Evolutionary conservation across 176 grass and related monocot species (phyloP).

Genomic region (Pontederia paniculata): DNA sequence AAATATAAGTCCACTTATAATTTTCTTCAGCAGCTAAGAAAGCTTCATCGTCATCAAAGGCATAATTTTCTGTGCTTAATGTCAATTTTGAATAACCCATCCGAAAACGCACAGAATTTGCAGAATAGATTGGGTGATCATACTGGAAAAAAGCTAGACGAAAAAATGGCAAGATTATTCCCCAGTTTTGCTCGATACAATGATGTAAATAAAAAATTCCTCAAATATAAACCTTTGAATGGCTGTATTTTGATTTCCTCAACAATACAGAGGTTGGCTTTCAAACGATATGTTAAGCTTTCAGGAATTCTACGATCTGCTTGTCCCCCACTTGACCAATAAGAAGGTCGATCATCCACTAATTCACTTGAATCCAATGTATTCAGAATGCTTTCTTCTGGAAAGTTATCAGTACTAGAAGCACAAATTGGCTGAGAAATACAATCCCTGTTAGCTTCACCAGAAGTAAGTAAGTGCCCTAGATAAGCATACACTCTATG

Average conservation of each 20-base stretch:
- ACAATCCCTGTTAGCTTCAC: conserved; percentile 27
- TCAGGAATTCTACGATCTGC: conserved; percentile 32
- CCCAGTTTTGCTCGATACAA: not conserved
- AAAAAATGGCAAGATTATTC: not conserved
- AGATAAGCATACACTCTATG: conserved; percentile 53
- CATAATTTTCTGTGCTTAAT: conserved; percentile 14
- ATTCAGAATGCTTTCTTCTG: conserved; percentile 60
- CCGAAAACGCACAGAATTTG: conserved; percentile 45
- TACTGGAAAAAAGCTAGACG: conserved; percentile 43
- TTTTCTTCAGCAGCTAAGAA: conserved; percentile 36
- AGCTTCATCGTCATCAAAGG: conserved; percentile 24
- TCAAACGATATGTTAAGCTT: conserved; percentile 53
- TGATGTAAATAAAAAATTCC: not conserved
- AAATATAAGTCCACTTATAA: conserved; percentile 70
- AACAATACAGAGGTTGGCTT: conserved; percentile 36
- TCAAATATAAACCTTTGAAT: conserved; percentile 43
- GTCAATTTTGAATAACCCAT: conserved; percentile 50
- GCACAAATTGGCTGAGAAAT: conserved; percentile 48
- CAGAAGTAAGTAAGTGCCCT: conserved; percentile 26
- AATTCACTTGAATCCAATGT: conserved; percentile 39
- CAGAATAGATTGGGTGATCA: conserved; percentile 50
- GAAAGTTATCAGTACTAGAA: conserved; percentile 88
- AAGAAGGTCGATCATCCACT: conserved; percentile 30
- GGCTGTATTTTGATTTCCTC: conserved; percentile 55
- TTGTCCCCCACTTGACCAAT: conserved; percentile 84